Percentiles rank a stretch among this genome's conserved stretches.
phyloP scores from a whole-genome alignment of 1,284 basidiomycete genomes.

The Schizophyllum amplum region DNA sequence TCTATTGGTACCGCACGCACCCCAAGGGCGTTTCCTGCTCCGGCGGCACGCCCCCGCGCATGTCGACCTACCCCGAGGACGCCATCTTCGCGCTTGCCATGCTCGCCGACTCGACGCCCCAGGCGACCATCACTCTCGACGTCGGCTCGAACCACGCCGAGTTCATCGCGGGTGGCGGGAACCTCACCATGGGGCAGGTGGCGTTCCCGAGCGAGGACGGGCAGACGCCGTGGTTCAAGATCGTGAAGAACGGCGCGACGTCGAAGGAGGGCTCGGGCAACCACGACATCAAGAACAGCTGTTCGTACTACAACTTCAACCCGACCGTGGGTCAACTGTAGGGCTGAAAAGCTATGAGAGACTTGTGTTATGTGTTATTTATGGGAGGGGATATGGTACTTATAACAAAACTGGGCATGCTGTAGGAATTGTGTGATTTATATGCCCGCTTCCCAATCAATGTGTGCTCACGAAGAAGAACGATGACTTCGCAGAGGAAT shows the following conservation, averaged over 20 bases:
- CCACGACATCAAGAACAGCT: conserved; percentile 16
- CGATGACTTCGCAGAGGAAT: too few relatives aligned
- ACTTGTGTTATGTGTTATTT: too few relatives aligned
- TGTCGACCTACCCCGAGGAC: conserved; percentile 23
- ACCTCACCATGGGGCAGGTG: conserved; percentile 20
- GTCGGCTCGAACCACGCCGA: conserved; percentile 20
- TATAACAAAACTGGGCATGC: too few relatives aligned
- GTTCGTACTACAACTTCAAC: conserved; percentile 21
- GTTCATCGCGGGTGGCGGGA: conserved; percentile 18
- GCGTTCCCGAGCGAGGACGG: conserved; percentile 22
- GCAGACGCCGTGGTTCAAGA: conserved; percentile 25
- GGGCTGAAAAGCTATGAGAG: too few relatives aligned
- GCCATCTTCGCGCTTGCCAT: conserved; percentile 25
- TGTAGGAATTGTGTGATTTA: too few relatives aligned
- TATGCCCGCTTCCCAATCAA: too few relatives aligned
- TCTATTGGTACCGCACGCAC: conserved; percentile 27
- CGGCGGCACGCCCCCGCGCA: conserved; percentile 20
- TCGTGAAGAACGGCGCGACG: conserved; percentile 18
- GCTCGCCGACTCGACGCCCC: conserved; percentile 10
- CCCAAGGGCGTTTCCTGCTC: conserved; percentile 21
- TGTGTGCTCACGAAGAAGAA: too few relatives aligned
- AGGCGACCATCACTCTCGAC: conserved; percentile 21
- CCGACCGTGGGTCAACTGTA: conserved; percentile 12
- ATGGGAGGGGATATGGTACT: too few relatives aligned
- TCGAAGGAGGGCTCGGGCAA: conserved; percentile 20